phyloP scores from a whole-genome alignment of 352 stramenopile genomes.

The Elongisporangium undulatum region DNA sequence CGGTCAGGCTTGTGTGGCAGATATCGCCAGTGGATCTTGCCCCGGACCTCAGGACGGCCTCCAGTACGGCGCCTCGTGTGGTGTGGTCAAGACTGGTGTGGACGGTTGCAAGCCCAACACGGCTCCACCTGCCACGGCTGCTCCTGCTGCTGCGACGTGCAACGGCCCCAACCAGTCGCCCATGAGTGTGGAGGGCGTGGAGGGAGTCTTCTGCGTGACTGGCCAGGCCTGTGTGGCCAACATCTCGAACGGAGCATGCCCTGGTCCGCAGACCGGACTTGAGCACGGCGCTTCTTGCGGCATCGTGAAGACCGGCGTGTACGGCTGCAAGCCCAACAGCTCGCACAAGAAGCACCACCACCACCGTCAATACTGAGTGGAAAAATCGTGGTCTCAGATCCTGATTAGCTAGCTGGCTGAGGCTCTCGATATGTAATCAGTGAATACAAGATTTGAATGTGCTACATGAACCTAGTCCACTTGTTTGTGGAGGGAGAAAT shows the following conservation, averaged over 20 bases:
- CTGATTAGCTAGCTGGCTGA: too few relatives aligned
- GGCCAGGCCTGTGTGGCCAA: slow-evolving; percentile 21
- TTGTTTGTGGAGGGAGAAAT: too few relatives aligned
- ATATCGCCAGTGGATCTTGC: slow-evolving; percentile 16
- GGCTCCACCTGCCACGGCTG: slow-evolving; percentile 4
- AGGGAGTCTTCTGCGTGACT: slow-evolving; percentile 22
- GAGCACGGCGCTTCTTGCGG: slow-evolving; percentile 27
- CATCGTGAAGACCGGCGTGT: slow-evolving; percentile 21
- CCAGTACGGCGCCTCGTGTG: slow-evolving; percentile 27
- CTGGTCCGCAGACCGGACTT: slow-evolving; percentile 16
- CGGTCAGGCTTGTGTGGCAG: slow-evolving; percentile 29
- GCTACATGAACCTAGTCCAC: too few relatives aligned
- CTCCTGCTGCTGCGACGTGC: too few relatives aligned
- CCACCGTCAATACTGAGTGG: too few relatives aligned
- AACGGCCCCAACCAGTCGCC: too few relatives aligned
- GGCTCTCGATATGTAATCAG: too few relatives aligned
- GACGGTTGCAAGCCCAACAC: slow-evolving; percentile 26
- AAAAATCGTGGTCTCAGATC: too few relatives aligned
- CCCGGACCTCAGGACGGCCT: slow-evolving; percentile 17
- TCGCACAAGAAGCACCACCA: too few relatives aligned
- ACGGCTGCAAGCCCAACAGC: too few relatives aligned
- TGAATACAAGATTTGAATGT: too few relatives aligned
- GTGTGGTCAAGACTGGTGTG: slow-evolving; percentile 20
- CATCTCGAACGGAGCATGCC: slow-evolving; percentile 16
- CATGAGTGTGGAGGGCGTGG: slow-evolving; percentile 27